phyloP scores from a whole-genome alignment of 345 rosid species.

The Chamaenerion angustifolium region DNA sequence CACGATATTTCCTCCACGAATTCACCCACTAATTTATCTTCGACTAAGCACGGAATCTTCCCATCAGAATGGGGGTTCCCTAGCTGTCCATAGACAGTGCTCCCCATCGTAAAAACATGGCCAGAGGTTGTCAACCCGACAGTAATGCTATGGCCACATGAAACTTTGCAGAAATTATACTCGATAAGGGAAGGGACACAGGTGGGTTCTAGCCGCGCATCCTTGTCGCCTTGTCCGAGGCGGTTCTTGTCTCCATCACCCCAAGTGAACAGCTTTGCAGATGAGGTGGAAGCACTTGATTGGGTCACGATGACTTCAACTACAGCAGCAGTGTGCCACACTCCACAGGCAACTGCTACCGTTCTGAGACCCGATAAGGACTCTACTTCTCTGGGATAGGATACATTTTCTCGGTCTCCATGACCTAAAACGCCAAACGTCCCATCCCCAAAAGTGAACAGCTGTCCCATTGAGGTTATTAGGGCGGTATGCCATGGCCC shows the following conservation, averaged over 20 bases:
- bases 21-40: slow-evolving; percentile 52
- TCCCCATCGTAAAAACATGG: slow-evolving; percentile 75
- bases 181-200: slow-evolving; percentile 85
- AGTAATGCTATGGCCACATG: slow-evolving; percentile 90
- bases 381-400: slow-evolving; percentile 73
- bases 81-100: slow-evolving; percentile 90
- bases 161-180: slow-evolving; percentile 59
- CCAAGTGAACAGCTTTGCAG: slow-evolving; percentile 93
- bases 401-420: slow-evolving; percentile 55
- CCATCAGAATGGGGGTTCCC: slow-evolving; percentile 79
- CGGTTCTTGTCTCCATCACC: slow-evolving; percentile 95
- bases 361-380: slow-evolving; percentile 79
- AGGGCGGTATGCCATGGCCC: slow-evolving; percentile 99
- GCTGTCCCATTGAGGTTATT: slow-evolving; percentile 72
- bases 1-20: slow-evolving; percentile 78
- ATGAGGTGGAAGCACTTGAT: slow-evolving; percentile 57
- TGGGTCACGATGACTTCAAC: slow-evolving; percentile 83
- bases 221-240: slow-evolving; percentile 96
- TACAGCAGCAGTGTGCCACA: slow-evolving; percentile 97
- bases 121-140: slow-evolving; percentile 81
- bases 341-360: slow-evolving; percentile 81
- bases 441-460: slow-evolving; percentile 93
- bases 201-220: slow-evolving; percentile 75
- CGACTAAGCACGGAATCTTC: slow-evolving; percentile 59
- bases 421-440: slow-evolving; percentile 94